Evolutionary conservation across 768 basidiomycete genomes (phyloP).

Genomic region (Podaxis pistillaris): DNA sequence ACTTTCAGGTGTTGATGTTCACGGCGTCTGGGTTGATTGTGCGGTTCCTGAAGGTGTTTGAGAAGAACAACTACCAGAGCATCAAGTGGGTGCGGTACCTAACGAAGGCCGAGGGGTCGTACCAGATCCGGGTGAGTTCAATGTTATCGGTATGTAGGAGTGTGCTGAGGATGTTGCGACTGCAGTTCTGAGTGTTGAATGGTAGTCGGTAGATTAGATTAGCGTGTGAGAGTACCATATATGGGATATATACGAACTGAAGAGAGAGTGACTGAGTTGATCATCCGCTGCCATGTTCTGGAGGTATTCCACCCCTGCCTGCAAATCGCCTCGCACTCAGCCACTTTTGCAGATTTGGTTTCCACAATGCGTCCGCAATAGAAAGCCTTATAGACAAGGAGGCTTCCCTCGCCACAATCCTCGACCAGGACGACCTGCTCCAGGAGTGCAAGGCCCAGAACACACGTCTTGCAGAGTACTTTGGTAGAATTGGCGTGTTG

Average conservation of each 20-base stretch:
- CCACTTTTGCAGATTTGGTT: constrained; percentile 67
- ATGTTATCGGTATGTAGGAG: background rate
- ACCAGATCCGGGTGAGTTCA: constrained; percentile 86
- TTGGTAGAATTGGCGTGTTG: constrained; percentile 78
- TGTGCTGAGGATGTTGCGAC: constrained; percentile 4
- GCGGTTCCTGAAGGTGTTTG: constrained; percentile 96
- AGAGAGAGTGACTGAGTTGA: background rate
- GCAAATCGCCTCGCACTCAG: background rate
- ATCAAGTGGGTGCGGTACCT: constrained; percentile 96
- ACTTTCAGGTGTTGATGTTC: constrained; percentile 99
- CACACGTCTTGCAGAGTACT: constrained; percentile 83
- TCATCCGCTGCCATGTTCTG: constrained; percentile 15
- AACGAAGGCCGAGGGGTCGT: constrained; percentile 89
- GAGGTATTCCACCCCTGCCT: constrained; percentile 13
- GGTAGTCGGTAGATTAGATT: background rate
- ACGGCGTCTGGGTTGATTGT: constrained; percentile 95
- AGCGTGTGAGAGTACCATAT: constrained; percentile 10
- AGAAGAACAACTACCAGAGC: constrained; percentile 91
- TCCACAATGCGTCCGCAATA: constrained; percentile 85
- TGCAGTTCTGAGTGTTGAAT: constrained; percentile 11
- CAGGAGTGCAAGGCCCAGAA: constrained; percentile 97
- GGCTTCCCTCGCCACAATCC: constrained; percentile 83
- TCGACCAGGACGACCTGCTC: constrained; percentile 91
- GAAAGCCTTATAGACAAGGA: constrained; percentile 90
- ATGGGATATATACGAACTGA: background rate